Percentiles rank a stretch among this genome's conserved stretches.
phyloP scores from a whole-genome alignment of 2,329 filamentous ascomycete genomes.

The Chaetomiaceae sp. region DNA sequence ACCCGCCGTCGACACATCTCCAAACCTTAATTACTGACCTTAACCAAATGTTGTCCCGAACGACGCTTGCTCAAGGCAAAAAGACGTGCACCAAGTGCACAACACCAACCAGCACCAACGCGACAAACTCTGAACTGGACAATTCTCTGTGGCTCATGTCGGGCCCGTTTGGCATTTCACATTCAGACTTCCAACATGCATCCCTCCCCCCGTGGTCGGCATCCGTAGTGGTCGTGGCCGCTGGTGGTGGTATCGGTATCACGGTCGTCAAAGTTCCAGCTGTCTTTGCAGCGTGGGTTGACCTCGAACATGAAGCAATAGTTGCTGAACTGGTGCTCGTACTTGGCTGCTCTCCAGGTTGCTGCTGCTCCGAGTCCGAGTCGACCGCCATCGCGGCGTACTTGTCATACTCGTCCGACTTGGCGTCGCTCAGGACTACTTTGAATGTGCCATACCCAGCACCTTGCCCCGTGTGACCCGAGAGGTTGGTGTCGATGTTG shows the following conservation, averaged over 20 bases:
- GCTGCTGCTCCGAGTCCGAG: too few species aligned
- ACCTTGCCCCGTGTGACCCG: slow-evolving; percentile 32
- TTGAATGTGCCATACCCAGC: slow-evolving; percentile 37
- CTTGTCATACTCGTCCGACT: slow-evolving; percentile 30
- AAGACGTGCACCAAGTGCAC: slow-evolving; percentile 10
- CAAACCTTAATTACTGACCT: too few species aligned
- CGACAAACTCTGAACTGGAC: not conserved
- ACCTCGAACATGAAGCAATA: too few species aligned
- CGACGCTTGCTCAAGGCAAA: not conserved
- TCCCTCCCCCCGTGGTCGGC: not conserved
- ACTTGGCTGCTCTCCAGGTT: too few species aligned
- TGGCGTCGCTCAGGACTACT: slow-evolving; percentile 30
- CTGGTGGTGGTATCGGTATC: too few species aligned
- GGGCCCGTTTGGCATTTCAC: not conserved
- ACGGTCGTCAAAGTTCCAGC: too few species aligned
- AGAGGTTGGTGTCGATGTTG: slow-evolving; percentile 32
- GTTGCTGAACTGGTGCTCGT: too few species aligned
- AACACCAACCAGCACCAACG: not conserved
- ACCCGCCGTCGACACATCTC: too few species aligned
- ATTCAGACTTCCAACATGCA: not conserved
- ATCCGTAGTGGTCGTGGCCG: not conserved
- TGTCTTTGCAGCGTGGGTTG: not conserved
- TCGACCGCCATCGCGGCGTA: slow-evolving; percentile 28
- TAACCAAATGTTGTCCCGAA: too few species aligned
- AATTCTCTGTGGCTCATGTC: slow-evolving; percentile 2